A percentile compares a stretch with the other conserved stretches of the same genome.
Conservation (phyloP, 306 rosid genomes). For the Vachellia collinsii region DNA sequence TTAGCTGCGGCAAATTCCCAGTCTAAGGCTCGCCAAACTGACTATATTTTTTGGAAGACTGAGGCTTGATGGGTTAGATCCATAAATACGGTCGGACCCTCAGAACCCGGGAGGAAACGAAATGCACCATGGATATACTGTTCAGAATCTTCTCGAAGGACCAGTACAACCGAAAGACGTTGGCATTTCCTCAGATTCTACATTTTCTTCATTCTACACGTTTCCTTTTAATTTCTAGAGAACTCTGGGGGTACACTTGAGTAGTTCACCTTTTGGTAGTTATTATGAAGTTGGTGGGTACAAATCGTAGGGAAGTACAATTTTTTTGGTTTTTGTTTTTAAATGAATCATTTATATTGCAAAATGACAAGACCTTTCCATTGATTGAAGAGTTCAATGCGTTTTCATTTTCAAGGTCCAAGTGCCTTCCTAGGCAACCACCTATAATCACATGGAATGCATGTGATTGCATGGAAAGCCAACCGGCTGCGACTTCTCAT, state of each 20-base stretch:
- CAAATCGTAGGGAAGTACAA: neutral
- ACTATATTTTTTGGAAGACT: neutral
- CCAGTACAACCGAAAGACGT: neutral
- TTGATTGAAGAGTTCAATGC: neutral
- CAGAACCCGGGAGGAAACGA: neutral
- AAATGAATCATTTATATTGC: neutral
- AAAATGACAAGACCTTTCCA: neutral
- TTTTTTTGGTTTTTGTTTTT: neutral
- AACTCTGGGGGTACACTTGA: neutral
- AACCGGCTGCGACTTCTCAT: slow-evolving; percentile 26
- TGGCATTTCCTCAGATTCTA: neutral
- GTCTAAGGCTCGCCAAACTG: neutral
- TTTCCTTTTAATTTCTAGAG: neutral
- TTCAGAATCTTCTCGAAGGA: neutral
- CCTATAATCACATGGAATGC: neutral
- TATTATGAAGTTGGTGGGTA: neutral
- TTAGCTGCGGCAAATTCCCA: neutral
- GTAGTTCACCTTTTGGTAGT: neutral
- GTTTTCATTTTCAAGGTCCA: neutral
- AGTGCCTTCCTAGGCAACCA: neutral
- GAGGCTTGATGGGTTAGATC: neutral
- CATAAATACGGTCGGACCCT: neutral
- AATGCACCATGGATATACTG: neutral
- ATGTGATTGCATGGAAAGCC: neutral
- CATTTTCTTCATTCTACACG: neutral